Evolutionary conservation across 345 rosid genomes (phyloP).

Genomic region (Tarenaya hassleriana): DNA sequence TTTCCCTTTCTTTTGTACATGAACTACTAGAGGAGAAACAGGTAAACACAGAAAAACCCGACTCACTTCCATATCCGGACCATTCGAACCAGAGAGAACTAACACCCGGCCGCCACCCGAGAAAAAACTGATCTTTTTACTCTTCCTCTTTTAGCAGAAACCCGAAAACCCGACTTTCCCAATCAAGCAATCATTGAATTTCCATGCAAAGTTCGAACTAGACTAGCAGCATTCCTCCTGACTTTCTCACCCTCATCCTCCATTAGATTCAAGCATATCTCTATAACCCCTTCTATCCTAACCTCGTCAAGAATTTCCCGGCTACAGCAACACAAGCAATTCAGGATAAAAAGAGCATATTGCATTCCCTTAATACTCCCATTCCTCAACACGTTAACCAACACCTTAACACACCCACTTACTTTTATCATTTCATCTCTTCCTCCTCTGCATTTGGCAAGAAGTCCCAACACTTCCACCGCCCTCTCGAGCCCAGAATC

Average conservation of each 20-base stretch:
- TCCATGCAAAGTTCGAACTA: slow-evolving; percentile 48
- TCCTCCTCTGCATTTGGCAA: slow-evolving; percentile 87
- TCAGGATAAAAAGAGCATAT: slow-evolving; percentile 39
- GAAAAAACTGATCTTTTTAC: slow-evolving; percentile 4
- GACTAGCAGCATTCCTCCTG: neutral
- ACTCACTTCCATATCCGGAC: slow-evolving; percentile 37
- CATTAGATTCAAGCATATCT: slow-evolving; percentile 55
- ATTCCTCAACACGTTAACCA: slow-evolving; percentile 49
- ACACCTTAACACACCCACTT: slow-evolving; percentile 48
- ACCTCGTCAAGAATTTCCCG: neutral
- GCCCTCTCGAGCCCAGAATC: slow-evolving; percentile 79
- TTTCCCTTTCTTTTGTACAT: slow-evolving; percentile 43
- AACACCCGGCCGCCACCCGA: slow-evolving; percentile 4
- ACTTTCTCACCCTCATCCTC: slow-evolving; percentile 24
- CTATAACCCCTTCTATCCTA: slow-evolving; percentile 22
- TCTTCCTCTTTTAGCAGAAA: slow-evolving; percentile 8
- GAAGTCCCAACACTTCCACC: slow-evolving; percentile 70
- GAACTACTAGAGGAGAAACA: slow-evolving; percentile 29
- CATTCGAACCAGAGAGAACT: slow-evolving; percentile 20
- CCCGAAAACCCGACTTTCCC: slow-evolving; percentile 12
- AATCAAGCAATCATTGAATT: slow-evolving; percentile 27
- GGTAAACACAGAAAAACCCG: slow-evolving; percentile 20
- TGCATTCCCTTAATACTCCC: slow-evolving; percentile 67
- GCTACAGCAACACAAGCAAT: neutral
- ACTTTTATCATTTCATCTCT: slow-evolving; percentile 62